Percentiles rank a stretch among this genome's conserved stretches.
These are phyloP conservation scores for Adiantum capillusveneris DNA, from an alignment of 75 land plant species.

Conservation along the genomic window DNA sequence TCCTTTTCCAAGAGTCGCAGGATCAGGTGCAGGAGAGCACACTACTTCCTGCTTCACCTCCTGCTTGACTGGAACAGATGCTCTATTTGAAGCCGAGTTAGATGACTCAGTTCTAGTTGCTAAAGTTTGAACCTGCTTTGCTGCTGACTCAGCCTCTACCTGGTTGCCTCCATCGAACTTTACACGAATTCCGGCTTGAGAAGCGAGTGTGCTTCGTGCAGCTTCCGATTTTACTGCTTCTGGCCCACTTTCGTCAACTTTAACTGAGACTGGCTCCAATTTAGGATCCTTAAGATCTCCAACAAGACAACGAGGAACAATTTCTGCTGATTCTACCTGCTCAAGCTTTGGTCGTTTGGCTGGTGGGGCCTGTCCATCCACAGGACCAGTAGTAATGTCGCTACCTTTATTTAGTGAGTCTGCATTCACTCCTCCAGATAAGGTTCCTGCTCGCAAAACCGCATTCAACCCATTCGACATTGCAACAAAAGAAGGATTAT, in stretches of 20 bases:
- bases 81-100: slow-evolving; percentile 22
- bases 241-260: not conserved
- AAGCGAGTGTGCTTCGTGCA: not conserved
- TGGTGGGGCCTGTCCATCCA: slow-evolving; percentile 31
- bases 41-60: slow-evolving; percentile 39
- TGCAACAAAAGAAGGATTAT: too few species aligned
- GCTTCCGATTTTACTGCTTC: not conserved
- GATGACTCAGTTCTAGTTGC: slow-evolving; percentile 18
- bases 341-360: slow-evolving; percentile 62
- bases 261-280: slow-evolving; percentile 6
- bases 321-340: slow-evolving; percentile 12
- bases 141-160: slow-evolving; percentile 26
- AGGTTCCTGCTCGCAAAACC: slow-evolving; percentile 6
- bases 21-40: slow-evolving; percentile 22
- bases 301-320: not conserved
- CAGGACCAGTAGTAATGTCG: slow-evolving; percentile 14
- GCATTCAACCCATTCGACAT: not conserved
- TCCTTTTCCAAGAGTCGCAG: slow-evolving; percentile 37
- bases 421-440: slow-evolving; percentile 12
- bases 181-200: not conserved
- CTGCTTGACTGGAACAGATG: slow-evolving; percentile 9
- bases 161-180: not conserved
- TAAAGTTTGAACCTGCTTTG: not conserved
- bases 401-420: slow-evolving; percentile 13
- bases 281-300: not conserved